Percentiles rank a stretch among this genome's conserved stretches.
Evolutionary conservation across 345 rosid genomes (phyloP).

Genomic region (Hypericum androsaemum): DNA sequence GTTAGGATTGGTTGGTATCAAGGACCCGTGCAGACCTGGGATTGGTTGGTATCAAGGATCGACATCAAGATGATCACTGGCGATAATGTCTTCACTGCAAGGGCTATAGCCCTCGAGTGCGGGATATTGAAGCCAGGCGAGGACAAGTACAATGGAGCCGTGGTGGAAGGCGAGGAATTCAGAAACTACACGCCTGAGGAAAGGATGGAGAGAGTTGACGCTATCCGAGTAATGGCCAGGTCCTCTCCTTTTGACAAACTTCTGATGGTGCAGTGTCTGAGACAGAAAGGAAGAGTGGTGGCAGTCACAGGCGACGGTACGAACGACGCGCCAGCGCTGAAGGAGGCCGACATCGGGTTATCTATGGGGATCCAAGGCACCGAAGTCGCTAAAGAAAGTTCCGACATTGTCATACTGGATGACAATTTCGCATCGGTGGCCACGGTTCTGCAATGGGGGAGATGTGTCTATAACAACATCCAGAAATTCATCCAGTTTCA

Average conservation of each 20-base stretch:
- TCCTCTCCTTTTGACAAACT: constrained; percentile 68
- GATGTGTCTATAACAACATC: constrained; percentile 66
- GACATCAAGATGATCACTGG: constrained; percentile 73
- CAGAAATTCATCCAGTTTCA: constrained; percentile 78
- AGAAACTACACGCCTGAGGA: constrained; percentile 33
- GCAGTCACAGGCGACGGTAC: constrained; percentile 73
- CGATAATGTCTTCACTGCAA: constrained; percentile 63
- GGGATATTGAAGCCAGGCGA: too few relatives aligned
- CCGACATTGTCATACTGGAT: too few relatives aligned
- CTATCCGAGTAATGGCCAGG: constrained; percentile 69
- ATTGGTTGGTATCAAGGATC: too few relatives aligned
- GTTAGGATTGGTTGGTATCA: too few relatives aligned
- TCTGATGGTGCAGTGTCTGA: constrained; percentile 68
- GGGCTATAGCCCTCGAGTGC: constrained; percentile 69
- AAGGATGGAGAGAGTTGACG: constrained; percentile 37
- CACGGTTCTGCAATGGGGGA: too few relatives aligned
- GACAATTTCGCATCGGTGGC: too few relatives aligned
- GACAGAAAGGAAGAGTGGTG: constrained; percentile 59
- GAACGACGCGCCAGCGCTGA: constrained; percentile 70
- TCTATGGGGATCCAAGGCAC: constrained; percentile 80
- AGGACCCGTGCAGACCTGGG: too few relatives aligned
- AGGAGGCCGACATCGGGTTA: constrained; percentile 65
- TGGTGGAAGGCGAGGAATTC: constrained; percentile 55
- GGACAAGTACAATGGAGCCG: constrained; percentile 25
- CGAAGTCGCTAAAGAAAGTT: constrained; percentile 69